Base-by-base conservation (phyloP, 257 asterid species). In the Coffea eugenioides region DNA sequence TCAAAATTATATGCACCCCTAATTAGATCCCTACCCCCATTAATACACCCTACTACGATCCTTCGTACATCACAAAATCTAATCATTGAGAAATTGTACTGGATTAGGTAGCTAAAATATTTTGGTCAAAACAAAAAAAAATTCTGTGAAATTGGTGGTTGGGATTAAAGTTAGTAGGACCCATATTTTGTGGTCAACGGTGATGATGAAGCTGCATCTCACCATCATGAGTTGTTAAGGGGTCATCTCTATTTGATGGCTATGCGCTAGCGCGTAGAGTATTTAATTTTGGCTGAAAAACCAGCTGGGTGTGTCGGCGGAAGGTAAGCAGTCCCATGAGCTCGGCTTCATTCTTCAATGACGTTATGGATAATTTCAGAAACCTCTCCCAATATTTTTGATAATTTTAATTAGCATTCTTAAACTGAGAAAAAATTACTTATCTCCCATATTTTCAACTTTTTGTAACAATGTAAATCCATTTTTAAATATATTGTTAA, bases 251-350 rank as follows among this genome's bases (percentile, higher is more conserved):
- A 8, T 62, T 62, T n/a, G 5, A 62, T 4, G 36, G 0, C 5
- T 62, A 13, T n/a, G 7, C 0, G 9, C 68, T n/a, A 23, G 68
- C 45, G 34, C 27, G 70, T 25, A 25, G 20, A 8, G 69, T 31
- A 3, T n/a, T 46, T 46, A 46, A 46, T 46, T 46, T 46, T 46
- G 43, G 4, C 51, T 6, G 51, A 46, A 65, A 14, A 11, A 76
- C 83, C 79, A 73, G 79, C 74, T 80, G 83, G 74, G 34, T 64
- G 23, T 80, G 83, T 80, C 83, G 83, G 83, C 83, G 74, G 41
- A 51, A 56, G 18, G 52, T 18, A 27, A 16, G 43, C 49, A 57
- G 39, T 25, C 69, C 59, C 57, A 78, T 54, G 70, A 41, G 31
- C 27, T 27, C 51, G 14, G 56, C 52, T 70, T 68, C 66, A 5